Evolutionary conservation across 306 rosid genomes (phyloP).

Genomic region (Glycine tomentella): DNA sequence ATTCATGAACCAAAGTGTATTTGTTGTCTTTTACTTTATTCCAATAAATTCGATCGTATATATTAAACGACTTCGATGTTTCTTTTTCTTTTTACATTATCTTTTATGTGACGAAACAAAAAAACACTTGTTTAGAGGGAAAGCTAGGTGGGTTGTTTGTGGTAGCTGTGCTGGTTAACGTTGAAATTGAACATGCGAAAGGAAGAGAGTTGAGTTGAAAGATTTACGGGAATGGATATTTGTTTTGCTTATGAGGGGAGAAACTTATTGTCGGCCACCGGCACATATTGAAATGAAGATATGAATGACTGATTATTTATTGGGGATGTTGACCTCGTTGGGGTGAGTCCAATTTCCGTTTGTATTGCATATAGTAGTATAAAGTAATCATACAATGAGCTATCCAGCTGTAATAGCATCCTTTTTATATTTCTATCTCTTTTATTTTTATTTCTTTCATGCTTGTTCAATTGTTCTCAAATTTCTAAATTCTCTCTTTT

Average conservation of each 20-base stretch:
- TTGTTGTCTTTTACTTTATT: too few species aligned
- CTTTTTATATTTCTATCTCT: background rate
- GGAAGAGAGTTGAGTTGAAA: background rate
- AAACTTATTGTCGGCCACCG: too few species aligned
- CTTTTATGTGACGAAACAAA: too few species aligned
- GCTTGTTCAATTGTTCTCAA: conserved; percentile 1
- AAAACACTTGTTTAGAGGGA: too few species aligned
- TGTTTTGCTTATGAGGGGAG: conserved; percentile 55
- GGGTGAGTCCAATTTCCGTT: conserved; percentile 49
- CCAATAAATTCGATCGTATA: too few species aligned
- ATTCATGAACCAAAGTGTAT: conserved; percentile 24
- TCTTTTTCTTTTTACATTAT: too few species aligned
- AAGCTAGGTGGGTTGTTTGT: too few species aligned
- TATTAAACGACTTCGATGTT: too few species aligned
- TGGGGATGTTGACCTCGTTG: too few species aligned
- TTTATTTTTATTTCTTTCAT: background rate
- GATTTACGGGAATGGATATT: conserved; percentile 44
- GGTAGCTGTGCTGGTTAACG: background rate
- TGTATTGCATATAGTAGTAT: conserved; percentile 35
- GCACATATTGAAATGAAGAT: conserved; percentile 42
- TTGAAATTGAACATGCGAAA: background rate
- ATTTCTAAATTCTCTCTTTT: conserved; percentile 6
- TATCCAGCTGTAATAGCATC: conserved; percentile 59
- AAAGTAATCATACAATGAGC: conserved; percentile 35
- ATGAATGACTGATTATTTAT: conserved; percentile 40